A percentile compares a stretch with the other conserved stretches of the same genome.
Conservation (phyloP, 768 basidiomycete genomes). For the Glaciozyma martinii region DNA sequence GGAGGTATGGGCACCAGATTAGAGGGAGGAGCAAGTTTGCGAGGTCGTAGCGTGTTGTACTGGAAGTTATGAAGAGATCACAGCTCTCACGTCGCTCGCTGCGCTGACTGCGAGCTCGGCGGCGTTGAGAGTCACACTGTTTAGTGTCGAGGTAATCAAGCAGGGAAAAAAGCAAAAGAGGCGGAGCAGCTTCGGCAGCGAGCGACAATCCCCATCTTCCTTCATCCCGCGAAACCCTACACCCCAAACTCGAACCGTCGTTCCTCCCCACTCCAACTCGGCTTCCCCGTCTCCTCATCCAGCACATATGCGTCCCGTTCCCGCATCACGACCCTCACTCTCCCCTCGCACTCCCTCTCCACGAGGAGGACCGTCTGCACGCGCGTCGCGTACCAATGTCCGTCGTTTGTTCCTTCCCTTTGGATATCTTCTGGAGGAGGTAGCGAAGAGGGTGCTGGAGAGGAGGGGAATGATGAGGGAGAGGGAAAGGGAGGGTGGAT, state of each 20-base stretch:
- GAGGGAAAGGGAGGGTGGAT: constrained; percentile 16
- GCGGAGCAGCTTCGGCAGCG: too few relatives aligned
- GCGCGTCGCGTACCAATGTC: constrained; percentile 31
- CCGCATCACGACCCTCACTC: constrained; percentile 13
- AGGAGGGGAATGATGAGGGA: background rate
- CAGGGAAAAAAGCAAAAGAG: too few relatives aligned
- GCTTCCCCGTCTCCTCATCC: constrained; percentile 7
- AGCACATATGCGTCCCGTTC: constrained; percentile 29
- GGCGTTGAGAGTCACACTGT: too few relatives aligned
- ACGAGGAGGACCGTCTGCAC: constrained; percentile 32
- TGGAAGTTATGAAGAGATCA: too few relatives aligned
- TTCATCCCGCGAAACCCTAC: background rate
- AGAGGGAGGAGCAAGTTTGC: background rate
- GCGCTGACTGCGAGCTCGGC: too few relatives aligned
- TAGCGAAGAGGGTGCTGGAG: background rate
- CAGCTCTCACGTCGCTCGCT: too few relatives aligned
- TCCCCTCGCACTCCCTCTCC: constrained; percentile 9
- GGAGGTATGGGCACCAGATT: background rate
- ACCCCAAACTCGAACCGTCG: constrained; percentile 6
- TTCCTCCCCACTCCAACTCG: constrained; percentile 22
- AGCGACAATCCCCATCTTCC: too few relatives aligned
- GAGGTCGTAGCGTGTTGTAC: too few relatives aligned
- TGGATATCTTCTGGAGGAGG: background rate
- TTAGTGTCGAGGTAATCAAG: too few relatives aligned
- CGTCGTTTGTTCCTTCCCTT: constrained; percentile 4